These are phyloP conservation scores for Xylaria arbuscula DNA, from an alignment of 2,329 filamentous ascomycete genomes.

Conservation along the genomic window DNA sequence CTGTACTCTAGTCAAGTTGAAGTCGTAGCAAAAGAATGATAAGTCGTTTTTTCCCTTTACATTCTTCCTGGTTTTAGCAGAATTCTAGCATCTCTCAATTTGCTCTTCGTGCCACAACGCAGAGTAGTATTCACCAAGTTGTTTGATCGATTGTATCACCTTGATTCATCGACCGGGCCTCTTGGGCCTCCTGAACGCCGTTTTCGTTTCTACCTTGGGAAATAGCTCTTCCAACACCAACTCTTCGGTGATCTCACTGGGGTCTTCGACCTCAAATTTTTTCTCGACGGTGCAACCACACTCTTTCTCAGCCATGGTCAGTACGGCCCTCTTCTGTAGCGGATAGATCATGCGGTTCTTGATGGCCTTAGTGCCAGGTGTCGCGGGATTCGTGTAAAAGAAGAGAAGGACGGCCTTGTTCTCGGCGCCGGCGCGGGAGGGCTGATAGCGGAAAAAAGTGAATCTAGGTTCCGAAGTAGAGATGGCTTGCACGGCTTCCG, in stretches of 20 bases:
- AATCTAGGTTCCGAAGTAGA: constrained; percentile 78
- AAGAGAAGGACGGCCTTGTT: constrained; percentile 74
- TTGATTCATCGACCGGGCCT: constrained; percentile 71
- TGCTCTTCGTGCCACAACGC: constrained; percentile 6
- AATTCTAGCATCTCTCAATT: constrained; percentile 1
- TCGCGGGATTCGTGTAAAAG: constrained; percentile 82
- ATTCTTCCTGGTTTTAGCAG: constrained; percentile 15
- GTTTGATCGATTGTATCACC: neutral
- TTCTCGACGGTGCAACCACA: constrained; percentile 75
- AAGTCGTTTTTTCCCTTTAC: neutral
- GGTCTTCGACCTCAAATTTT: constrained; percentile 75
- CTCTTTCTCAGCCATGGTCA: constrained; percentile 72
- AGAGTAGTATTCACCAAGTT: neutral
- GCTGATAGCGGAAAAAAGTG: constrained; percentile 77
- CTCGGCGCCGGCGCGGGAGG: constrained; percentile 64
- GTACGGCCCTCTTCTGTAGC: constrained; percentile 73
- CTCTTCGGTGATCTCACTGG: constrained; percentile 76
- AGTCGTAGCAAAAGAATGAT: constrained; percentile 7
- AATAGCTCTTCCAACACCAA: constrained; percentile 74
- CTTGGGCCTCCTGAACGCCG: constrained; percentile 81
- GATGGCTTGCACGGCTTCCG: constrained; percentile 69
- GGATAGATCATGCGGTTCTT: constrained; percentile 90
- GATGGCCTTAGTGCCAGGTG: constrained; percentile 71
- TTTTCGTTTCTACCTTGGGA: constrained; percentile 72
- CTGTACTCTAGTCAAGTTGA: constrained; percentile 10